Evolutionary conservation across 1,139 yeast genomes (phyloP), one percentile per base, ranked within the genome.

Genomic region (Diutina scorzettiae): DNA sequence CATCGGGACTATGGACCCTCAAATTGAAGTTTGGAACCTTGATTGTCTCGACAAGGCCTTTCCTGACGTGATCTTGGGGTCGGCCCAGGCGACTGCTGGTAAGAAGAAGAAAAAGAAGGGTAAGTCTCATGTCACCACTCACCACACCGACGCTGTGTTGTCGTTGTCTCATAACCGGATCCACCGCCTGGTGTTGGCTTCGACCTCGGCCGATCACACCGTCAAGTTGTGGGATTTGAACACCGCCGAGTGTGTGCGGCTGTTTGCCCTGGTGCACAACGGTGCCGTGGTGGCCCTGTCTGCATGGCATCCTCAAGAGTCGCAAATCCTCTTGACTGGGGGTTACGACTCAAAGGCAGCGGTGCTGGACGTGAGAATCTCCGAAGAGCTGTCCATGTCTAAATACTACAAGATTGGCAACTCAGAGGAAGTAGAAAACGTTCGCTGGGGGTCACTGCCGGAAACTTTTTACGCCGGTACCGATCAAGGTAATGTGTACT

Each of bases 1-100:
- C 12, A 71, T 91, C 48, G 97, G 98, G 57, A 85, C 98, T 1
- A 89, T 91, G 59, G 98, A 91, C 53, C 98, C 98, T 32, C 94
- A 84, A 56, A 91, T 91, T 59, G 99, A 91, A 62, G 72, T 91
- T 47, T 93, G 98, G 98, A 86, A 91, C 62, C 69, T 91, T 53
- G 98, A 91, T 60, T 80, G 81, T 49, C 72, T 89, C 37, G 97
- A 93, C 56, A 85, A 86, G 55, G 93, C 95, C 23, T 91, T 85
- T 71, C 99, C 99, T 16, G 95, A 87, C 55, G 71, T 84, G 53
- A 86, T 93, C 46, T 70, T 91, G 47, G 98, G 98, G 41, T 94
- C 84, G 56, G 78, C 80, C 25, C 70, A 68, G 39, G 69, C 69
- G 34, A 71, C 52, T 37, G 69, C 67, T 54, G 69, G 69, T 54